A percentile compares a stretch with the other conserved stretches of the same genome.
Evolutionary conservation across 257 asterid genomes (phyloP).

Genomic region (Nicotiana obtusifolia): DNA sequence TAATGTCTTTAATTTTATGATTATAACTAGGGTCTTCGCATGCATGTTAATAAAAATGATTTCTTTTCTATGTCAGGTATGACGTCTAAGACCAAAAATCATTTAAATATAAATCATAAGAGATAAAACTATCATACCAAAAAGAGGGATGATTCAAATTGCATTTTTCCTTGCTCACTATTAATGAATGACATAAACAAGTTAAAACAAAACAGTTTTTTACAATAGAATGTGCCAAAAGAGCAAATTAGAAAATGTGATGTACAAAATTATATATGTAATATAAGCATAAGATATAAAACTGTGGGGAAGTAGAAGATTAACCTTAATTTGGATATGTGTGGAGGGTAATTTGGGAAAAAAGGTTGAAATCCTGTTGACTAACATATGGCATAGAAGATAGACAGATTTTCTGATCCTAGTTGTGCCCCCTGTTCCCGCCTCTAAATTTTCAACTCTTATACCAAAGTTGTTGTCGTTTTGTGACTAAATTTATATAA

Average conservation of each 20-base stretch:
- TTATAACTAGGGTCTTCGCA: background rate
- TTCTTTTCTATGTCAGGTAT: background rate
- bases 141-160: background rate
- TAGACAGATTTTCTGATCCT: conserved; percentile 35
- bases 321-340: background rate
- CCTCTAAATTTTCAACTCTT: conserved; percentile 17
- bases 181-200: background rate
- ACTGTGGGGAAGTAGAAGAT: background rate
- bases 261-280: too few relatives aligned
- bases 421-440: conserved; percentile 16
- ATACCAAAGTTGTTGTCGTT: conserved; percentile 18
- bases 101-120: background rate
- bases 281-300: background rate
- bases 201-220: background rate
- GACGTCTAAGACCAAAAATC: background rate
- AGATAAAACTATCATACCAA: background rate
- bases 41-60: background rate
- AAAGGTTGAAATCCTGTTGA: conserved; percentile 15
- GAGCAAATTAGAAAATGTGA: background rate
- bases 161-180: background rate
- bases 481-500: background rate
- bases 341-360: conserved; percentile 30
- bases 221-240: background rate
- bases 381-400: conserved; percentile 38
- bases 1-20: background rate